Evolutionary conservation across 1,139 yeast species (phyloP), one percentile per base, ranked within the genome.

Genomic region (Suhomyces panamericanus): DNA sequence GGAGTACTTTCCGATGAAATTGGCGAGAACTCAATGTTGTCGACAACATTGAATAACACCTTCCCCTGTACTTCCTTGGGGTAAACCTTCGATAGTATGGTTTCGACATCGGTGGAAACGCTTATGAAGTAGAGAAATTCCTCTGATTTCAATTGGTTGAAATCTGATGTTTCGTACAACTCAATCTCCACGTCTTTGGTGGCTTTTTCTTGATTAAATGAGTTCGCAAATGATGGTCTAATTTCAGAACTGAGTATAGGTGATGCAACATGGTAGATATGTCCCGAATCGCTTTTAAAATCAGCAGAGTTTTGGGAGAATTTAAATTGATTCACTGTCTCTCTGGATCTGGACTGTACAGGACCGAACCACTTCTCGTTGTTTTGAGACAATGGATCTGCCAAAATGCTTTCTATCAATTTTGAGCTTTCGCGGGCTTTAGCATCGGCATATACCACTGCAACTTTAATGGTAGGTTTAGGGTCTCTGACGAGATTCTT

Each of bases 301-400:
- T 47, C 41, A 41, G 36, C 22, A n/a, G 42, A 34, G n/a, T 46
- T 47, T 7, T 40, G 32, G 42, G 44, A 48, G 41, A 54, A 62
- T 11, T 43, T 43, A 43, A 68, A 65, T 12, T 40, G 42, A 42
- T 59, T 58, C 38, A 59, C 63, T 3, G 43, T 45, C 2, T 42
- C 33, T 22, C 58, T 51, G 15, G 57, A 39, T 41, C 78, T 57
- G 2, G 48, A 41, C 5, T 42, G 52, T 5, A 75, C 49, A 20
- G 52, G 43, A 7, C 58, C 43, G 31, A 66, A 69, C 78, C 78
- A 73, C 8, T 31, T 27, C 24, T 57, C 48, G 45, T 66, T 70
- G 11, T 57, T 57, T 6, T 59, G 58, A 7, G 78, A 64, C 46
- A 75, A 60, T 2, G 79, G 78, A 48, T 75, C 79, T 1, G 78